Base-by-base conservation (phyloP, 1,284 basidiomycete species). In the Leccinum fallax region DNA sequence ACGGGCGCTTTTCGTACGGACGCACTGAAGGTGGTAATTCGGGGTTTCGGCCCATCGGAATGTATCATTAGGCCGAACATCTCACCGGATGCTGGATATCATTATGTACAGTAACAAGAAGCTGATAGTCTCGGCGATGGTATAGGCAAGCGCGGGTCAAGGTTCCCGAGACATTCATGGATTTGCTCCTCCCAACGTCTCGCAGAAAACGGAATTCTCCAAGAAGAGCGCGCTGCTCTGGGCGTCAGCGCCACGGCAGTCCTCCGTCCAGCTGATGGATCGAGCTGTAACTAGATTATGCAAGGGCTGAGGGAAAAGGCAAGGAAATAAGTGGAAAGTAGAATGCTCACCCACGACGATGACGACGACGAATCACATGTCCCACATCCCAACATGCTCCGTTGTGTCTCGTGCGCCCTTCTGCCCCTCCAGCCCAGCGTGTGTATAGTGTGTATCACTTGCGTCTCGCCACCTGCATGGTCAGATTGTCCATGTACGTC, bases 401-500 rank as follows among this genome's bases (percentile, higher is more conserved):
- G 10, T 46, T 19, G 19, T 1, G 43, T 21, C 43, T 46, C 19
- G 19, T 46, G 11, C 19, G 43, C 43, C 9, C 43, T 46, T 19
- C 5, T 5, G 0, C 40, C 10, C 5, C 19, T 46, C 43, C 43
- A 46, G 11, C 19, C 19, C 19, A 7, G 9, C 19, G 19, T 13
- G 19, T 13, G 19, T 46, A 2, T 46, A 9, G n/a, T 19, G 1
- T n/a, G 10, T 13, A 21, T 70, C 74, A 90, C 73, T 88, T 82
- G 65, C 88, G 79, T 71, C 87, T 90, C 30, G 90, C 89, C 85
- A 93, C 91, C 74, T 93, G 88, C 71, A 90, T 82, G 0, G 92
- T 94, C 65, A 94, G 72, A 68, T 94, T 94, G 73, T 94, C 92
- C 69, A 94, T 93, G 71, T 94, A 94, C 85, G 89, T 90, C 73